Conservation (phyloP, 2,329 filamentous ascomycete species). For the Colletotrichum viniferum region DNA sequence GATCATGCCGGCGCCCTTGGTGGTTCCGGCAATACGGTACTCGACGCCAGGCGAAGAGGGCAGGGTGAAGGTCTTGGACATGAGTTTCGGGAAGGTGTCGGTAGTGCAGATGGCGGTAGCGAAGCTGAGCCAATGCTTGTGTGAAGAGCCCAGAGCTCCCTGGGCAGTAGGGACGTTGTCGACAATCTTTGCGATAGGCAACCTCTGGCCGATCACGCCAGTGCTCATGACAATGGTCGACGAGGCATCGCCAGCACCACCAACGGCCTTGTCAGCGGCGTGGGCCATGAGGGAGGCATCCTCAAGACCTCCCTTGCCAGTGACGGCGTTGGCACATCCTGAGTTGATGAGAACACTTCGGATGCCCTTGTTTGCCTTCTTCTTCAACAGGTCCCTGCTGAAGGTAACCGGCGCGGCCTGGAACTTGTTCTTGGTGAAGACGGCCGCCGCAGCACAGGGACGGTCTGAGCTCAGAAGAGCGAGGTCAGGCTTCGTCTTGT, state of each 20-base stretch:
- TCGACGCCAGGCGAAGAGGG: constrained; percentile 77
- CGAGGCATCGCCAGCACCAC: constrained; percentile 39
- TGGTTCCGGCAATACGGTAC: constrained; percentile 91
- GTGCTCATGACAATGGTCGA: constrained; percentile 97
- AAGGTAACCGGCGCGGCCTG: constrained; percentile 94
- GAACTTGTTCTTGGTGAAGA: constrained; percentile 98
- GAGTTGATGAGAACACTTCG: constrained; percentile 90
- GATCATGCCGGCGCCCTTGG: constrained; percentile 99
- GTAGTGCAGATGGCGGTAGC: constrained; percentile 97
- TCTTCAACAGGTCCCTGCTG: constrained; percentile 73
- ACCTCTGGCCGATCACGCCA: constrained; percentile 92
- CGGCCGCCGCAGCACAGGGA: constrained; percentile 85
- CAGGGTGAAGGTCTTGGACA: constrained; percentile 82
- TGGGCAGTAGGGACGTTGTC: constrained; percentile 80
- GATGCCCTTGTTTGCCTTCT: constrained; percentile 70
- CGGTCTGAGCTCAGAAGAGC: constrained; percentile 86
- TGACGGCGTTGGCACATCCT: constrained; percentile 96
- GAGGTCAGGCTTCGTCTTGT: constrained; percentile 90
- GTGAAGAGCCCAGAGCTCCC: constrained; percentile 71
- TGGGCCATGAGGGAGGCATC: constrained; percentile 86
- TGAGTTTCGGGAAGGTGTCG: constrained; percentile 96
- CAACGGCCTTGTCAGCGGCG: constrained; percentile 71
- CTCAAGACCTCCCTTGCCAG: constrained; percentile 85
- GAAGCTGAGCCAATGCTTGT: constrained; percentile 85
- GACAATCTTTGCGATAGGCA: constrained; percentile 91